Base-by-base conservation (phyloP, 345 rosid species). In the Citrus maxima region DNA sequence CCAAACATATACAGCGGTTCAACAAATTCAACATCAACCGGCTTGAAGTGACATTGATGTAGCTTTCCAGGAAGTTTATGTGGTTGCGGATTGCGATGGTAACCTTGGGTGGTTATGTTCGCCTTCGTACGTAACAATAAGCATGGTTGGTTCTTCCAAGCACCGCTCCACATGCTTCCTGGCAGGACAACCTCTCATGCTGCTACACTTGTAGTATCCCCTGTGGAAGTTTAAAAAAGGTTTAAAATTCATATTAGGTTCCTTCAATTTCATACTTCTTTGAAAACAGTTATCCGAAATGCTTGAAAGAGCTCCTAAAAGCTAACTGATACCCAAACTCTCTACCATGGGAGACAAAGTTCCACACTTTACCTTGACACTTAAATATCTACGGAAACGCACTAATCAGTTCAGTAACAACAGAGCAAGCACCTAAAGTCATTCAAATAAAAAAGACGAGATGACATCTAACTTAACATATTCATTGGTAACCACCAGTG, bases 81-180 rank as follows among this genome's bases (percentile, higher is more conserved):
- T 84, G 82, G 86, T 87, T 59, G 91, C 82, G 34, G 96, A 86
- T 76, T 93, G 96, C 25, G 97, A 80, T 51, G 90, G 88, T 69
- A 92, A 30, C 73, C 88, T 88, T 0, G 90, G 87, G 63, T 96
- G 99, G 89, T 86, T 96, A 80, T 96, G 99, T 69, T 96, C 99
- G 63, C 97, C 97, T 89, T 96, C 99, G 40, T 96, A 96, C 32
- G 99, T 96, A 34, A 96, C 97, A 70, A 85, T 87, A 35, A 96
- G 98, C 99, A 96, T 92, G 13, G 92, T 82, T 5, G 99, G 91
- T 42, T 95, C 98, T 78, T 92, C 98, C 86, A 95, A 79, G 88
- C 92, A 88, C 84, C 99, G 92, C 86, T 95, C 99, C 35, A 96
- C 99, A 58, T 96, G 99, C 85, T 96, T 96, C 93, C 99, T 92